A percentile compares a stretch with the other conserved stretches of the same genome.
Conservation (phyloP, 257 asterid species). For the Forsythia viridissima region DNA sequence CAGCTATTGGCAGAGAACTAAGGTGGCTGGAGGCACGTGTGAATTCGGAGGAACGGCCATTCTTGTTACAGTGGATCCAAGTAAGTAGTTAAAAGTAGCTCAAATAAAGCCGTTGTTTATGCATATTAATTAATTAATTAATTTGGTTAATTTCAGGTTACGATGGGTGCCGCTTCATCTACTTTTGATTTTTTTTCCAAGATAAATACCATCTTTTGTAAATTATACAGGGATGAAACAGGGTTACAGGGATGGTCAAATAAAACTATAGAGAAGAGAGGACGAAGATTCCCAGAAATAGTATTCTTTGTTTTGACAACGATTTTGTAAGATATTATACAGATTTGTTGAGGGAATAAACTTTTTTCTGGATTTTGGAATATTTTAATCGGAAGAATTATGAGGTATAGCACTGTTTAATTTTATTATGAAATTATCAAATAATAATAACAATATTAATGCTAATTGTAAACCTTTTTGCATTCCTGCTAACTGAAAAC, state of each 20-base stretch:
- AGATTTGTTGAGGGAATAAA: slow-evolving; percentile 2
- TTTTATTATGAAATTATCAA: background rate
- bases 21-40: slow-evolving; percentile 74
- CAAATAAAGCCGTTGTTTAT: background rate
- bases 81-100: slow-evolving; percentile 28
- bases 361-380: background rate
- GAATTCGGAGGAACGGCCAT: slow-evolving; percentile 94
- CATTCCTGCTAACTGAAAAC: no score
- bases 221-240: no score
- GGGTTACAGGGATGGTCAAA: background rate
- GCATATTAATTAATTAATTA: background rate
- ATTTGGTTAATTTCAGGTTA: slow-evolving; percentile 51
- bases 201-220: slow-evolving; percentile 9
- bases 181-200: slow-evolving; percentile 33
- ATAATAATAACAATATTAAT: no score
- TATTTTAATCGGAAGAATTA: background rate
- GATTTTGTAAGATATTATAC: slow-evolving; percentile 28
- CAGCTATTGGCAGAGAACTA: slow-evolving; percentile 88
- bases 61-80: slow-evolving; percentile 89
- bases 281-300: background rate
- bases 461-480: no score
- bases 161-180: slow-evolving; percentile 74
- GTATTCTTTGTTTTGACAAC: slow-evolving; percentile 20
- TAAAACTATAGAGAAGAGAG: slow-evolving; percentile 9
- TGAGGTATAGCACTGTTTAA: background rate